Percentiles rank a stretch among this genome's conserved stretches.
Evolutionary conservation across 2,329 filamentous ascomycete species (phyloP).

Genomic region (Penicillium freii): DNA sequence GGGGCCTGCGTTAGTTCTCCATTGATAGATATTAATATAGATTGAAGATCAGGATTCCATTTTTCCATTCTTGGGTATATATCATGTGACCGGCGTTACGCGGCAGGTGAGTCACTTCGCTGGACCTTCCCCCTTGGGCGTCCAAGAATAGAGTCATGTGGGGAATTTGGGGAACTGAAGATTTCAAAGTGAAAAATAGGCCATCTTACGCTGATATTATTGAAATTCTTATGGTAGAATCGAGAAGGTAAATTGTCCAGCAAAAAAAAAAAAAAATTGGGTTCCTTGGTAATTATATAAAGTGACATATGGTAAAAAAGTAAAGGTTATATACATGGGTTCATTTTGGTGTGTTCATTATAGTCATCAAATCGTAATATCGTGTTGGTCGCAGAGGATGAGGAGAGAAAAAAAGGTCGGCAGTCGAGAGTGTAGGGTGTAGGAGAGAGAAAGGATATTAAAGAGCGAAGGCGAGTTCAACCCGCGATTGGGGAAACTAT

Average conservation of each 20-base stretch:
- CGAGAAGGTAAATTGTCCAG: neutral
- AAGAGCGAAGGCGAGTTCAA: neutral
- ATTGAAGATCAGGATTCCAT: neutral
- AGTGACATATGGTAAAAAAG: conserved; percentile 1
- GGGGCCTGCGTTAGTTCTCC: conserved; percentile 9
- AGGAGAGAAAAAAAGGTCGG: neutral
- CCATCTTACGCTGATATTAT: neutral
- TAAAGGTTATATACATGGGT: conserved; percentile 10
- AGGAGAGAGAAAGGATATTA: neutral
- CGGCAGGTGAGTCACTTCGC: conserved; percentile 11
- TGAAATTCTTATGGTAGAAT: neutral
- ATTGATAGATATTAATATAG: neutral
- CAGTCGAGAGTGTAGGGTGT: neutral
- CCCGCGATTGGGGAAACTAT: conserved; percentile 11
- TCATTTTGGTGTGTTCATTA: conserved; percentile 17
- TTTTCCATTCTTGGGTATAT: neutral
- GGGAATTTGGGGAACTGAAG: neutral
- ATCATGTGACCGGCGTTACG: conserved; percentile 9
- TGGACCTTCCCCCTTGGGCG: conserved; percentile 2
- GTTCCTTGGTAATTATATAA: conserved; percentile 1
- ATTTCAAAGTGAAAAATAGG: neutral
- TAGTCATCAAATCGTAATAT: conserved; percentile 20
- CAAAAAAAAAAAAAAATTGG: conserved; percentile 6
- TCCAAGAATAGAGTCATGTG: conserved; percentile 11
- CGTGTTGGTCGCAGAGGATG: conserved; percentile 6